Conservation (phyloP, 2,329 filamentous ascomycete species). For the Myriosclerotinia duriaeana region DNA sequence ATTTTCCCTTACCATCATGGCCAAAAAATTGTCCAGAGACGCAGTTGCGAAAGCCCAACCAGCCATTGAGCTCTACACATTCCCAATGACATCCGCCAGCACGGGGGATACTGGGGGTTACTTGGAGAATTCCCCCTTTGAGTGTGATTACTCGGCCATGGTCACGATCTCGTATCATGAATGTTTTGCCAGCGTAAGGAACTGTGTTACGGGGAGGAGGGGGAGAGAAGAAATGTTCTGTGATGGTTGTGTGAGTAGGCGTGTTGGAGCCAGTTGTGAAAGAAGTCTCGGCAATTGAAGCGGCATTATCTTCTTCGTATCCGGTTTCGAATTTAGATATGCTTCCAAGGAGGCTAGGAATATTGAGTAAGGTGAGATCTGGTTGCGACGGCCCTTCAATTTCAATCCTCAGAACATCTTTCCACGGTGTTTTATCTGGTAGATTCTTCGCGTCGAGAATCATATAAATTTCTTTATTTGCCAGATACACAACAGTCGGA, state of each 20-base stretch:
- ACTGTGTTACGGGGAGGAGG: not conserved
- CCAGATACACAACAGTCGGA: not conserved
- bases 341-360: constrained; percentile 17
- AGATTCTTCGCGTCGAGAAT: not conserved
- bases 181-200: constrained; percentile 12
- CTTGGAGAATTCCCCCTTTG: not conserved
- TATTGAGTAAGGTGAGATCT: constrained; percentile 19
- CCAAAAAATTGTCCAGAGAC: constrained; percentile 17
- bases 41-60: constrained; percentile 20
- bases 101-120: not conserved
- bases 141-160: not conserved
- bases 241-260: constrained; percentile 9
- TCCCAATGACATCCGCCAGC: constrained; percentile 16
- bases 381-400: constrained; percentile 15
- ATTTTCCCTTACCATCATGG: not conserved
- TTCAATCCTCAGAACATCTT: constrained; percentile 22
- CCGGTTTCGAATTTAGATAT: not conserved
- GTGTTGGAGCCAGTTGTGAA: constrained; percentile 6
- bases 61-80: constrained; percentile 16
- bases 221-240: not conserved
- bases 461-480: not conserved
- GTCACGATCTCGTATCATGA: constrained; percentile 8
- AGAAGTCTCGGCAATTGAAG: not conserved
- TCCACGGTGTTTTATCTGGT: not conserved
- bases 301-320: not conserved